These are phyloP conservation scores for Pelargonium australe DNA, from an alignment of 441 rosid genomes.

Conservation along the genomic window DNA sequence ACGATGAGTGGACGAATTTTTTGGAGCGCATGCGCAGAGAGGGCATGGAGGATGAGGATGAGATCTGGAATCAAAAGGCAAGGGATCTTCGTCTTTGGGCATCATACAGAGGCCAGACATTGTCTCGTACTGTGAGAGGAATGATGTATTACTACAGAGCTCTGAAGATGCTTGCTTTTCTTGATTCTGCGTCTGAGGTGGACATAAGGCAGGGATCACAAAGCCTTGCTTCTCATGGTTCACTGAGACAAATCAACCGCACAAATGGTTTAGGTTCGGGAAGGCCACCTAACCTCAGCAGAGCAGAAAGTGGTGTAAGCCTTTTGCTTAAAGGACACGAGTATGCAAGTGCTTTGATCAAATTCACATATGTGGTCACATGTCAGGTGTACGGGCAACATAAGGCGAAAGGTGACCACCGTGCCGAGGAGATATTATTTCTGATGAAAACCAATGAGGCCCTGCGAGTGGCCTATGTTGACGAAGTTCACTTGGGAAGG, in stretches of 20 bases:
- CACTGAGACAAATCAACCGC: background rate
- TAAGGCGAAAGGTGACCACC: constrained; percentile 3
- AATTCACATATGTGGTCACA: constrained; percentile 14
- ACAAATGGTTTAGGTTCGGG: background rate
- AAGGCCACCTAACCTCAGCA: background rate
- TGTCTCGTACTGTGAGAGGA: constrained; percentile 17
- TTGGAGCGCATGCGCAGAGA: constrained; percentile 13
- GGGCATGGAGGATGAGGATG: constrained; percentile 12
- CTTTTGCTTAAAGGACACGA: constrained; percentile 3
- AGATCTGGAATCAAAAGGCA: constrained; percentile 9
- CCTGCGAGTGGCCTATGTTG: constrained; percentile 20
- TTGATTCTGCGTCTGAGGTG: constrained; percentile 12
- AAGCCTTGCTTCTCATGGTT: constrained; percentile 1
- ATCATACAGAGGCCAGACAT: constrained; percentile 19
- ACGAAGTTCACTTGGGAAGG: constrained; percentile 2
- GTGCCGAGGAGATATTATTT: constrained; percentile 11
- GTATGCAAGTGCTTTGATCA: constrained; percentile 13
- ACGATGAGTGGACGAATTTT: constrained; percentile 18
- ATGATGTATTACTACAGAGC: constrained; percentile 20
- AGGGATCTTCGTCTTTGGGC: constrained; percentile 17
- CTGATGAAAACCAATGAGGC: constrained; percentile 14
- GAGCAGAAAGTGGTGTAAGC: background rate
- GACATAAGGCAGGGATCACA: constrained; percentile 8
- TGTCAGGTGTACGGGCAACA: constrained; percentile 17
- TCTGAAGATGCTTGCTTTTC: constrained; percentile 11